Evolutionary conservation across 1,284 basidiomycete genomes (phyloP).

Genomic region (Leccinum insolens): DNA sequence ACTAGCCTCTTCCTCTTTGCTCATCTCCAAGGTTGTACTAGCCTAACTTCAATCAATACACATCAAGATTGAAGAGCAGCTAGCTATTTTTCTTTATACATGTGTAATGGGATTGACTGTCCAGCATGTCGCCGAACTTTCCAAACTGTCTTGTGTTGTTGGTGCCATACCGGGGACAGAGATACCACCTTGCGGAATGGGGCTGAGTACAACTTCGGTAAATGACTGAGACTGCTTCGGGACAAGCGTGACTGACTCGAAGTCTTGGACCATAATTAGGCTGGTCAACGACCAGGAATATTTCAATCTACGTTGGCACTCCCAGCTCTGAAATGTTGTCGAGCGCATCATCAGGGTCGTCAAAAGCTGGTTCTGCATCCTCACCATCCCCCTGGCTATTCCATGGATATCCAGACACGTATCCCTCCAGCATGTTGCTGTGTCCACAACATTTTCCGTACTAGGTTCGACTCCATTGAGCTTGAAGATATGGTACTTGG

Average conservation of each 20-base stretch:
- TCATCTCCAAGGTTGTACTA: too few species aligned
- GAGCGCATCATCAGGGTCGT: not conserved
- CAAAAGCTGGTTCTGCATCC: not conserved
- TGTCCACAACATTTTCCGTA: not conserved
- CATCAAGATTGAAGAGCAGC: constrained; percentile 16
- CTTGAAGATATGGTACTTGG: not conserved
- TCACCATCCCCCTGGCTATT: not conserved
- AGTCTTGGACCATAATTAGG: too few species aligned
- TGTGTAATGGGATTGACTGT: constrained; percentile 14
- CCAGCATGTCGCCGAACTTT: constrained; percentile 14
- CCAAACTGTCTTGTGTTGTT: not conserved
- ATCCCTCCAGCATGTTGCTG: not conserved
- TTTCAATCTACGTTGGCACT: not conserved
- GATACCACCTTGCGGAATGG: too few species aligned
- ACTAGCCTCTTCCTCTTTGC: too few species aligned
- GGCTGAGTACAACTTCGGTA: too few species aligned
- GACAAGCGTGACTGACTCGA: too few species aligned
- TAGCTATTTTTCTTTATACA: constrained; percentile 23
- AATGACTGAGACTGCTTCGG: too few species aligned
- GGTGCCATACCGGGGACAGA: too few species aligned
- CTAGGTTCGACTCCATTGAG: not conserved
- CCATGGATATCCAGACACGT: not conserved
- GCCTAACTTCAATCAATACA: not conserved
- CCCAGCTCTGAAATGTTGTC: not conserved
- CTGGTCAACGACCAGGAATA: not conserved